A percentile compares a stretch with the other conserved stretches of the same genome.
Evolutionary conservation across 306 rosid species (phyloP).

Genomic region (Casuarina glauca): DNA sequence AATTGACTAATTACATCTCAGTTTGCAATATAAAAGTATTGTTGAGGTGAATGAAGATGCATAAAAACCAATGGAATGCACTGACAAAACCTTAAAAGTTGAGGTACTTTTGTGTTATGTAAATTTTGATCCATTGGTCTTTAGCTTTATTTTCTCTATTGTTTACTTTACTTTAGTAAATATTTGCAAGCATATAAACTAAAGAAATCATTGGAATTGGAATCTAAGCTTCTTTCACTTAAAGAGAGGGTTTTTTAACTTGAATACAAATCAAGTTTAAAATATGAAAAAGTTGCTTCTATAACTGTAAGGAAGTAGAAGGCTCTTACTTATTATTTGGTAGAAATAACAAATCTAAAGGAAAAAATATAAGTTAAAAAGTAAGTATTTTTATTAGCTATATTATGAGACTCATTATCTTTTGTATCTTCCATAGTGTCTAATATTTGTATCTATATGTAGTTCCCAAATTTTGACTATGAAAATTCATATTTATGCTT

Average conservation of each 20-base stretch:
- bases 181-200: slow-evolving; percentile 63
- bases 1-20: slow-evolving; percentile 21
- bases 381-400: slow-evolving; percentile 39
- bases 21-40: slow-evolving; percentile 81
- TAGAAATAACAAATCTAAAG: slow-evolving; percentile 63
- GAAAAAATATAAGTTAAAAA: slow-evolving; percentile 60
- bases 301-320: slow-evolving; percentile 73
- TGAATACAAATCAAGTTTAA: slow-evolving; percentile 67
- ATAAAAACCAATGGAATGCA: slow-evolving; percentile 69
- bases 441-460: slow-evolving; percentile 25
- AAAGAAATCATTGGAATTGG: slow-evolving; percentile 62
- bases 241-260: slow-evolving; percentile 72
- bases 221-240: slow-evolving; percentile 63
- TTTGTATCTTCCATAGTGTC: not conserved
- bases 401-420: not conserved
- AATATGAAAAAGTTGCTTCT: slow-evolving; percentile 74
- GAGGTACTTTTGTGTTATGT: slow-evolving; percentile 58
- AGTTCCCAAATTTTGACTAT: slow-evolving; percentile 67
- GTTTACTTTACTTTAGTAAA: slow-evolving; percentile 16
- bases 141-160: not conserved
- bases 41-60: slow-evolving; percentile 95
- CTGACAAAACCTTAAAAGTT: slow-evolving; percentile 62
- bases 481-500: slow-evolving; percentile 68
- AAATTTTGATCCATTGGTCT: slow-evolving; percentile 12
- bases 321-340: slow-evolving; percentile 66